Percentiles rank a stretch among this genome's conserved stretches.
Conservation (phyloP, 2,329 filamentous ascomycete genomes). For the Parastagonospora avenae region DNA sequence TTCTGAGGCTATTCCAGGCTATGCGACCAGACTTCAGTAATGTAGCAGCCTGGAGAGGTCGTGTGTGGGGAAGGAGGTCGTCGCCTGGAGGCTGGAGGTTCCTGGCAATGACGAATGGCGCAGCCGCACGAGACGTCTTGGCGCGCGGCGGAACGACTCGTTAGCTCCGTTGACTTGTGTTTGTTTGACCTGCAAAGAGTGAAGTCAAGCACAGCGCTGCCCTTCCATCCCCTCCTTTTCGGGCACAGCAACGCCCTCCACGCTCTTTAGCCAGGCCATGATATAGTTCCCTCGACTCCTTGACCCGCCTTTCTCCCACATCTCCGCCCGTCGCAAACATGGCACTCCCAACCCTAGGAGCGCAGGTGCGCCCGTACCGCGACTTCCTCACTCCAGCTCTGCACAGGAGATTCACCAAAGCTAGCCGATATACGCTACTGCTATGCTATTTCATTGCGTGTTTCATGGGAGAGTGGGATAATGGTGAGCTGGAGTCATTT, state of each 20-base stretch:
- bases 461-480: slow-evolving; percentile 68
- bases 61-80: slow-evolving; percentile 9
- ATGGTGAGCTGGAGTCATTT: slow-evolving; percentile 58
- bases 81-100: slow-evolving; percentile 35
- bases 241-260: not conserved
- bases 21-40: slow-evolving; percentile 8
- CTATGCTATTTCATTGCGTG: slow-evolving; percentile 77
- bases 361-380: slow-evolving; percentile 72
- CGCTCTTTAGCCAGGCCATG: slow-evolving; percentile 9
- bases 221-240: slow-evolving; percentile 2
- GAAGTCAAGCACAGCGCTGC: slow-evolving; percentile 7
- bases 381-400: slow-evolving; percentile 89
- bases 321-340: slow-evolving; percentile 19
- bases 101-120: slow-evolving; percentile 35
- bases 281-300: not conserved
- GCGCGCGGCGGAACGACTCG: slow-evolving; percentile 14
- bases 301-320: slow-evolving; percentile 23
- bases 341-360: slow-evolving; percentile 29
- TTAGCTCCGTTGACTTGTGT: slow-evolving; percentile 23
- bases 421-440: slow-evolving; percentile 70
- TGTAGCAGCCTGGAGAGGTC: not conserved
- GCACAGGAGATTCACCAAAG: slow-evolving; percentile 83
- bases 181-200: slow-evolving; percentile 30
- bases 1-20: not conserved
- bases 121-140: slow-evolving; percentile 20